Percentiles rank a stretch among this genome's conserved stretches.
Evolutionary conservation across 73 alveolate species (phyloP).

Genomic region (Paramecium pentaurelia): DNA sequence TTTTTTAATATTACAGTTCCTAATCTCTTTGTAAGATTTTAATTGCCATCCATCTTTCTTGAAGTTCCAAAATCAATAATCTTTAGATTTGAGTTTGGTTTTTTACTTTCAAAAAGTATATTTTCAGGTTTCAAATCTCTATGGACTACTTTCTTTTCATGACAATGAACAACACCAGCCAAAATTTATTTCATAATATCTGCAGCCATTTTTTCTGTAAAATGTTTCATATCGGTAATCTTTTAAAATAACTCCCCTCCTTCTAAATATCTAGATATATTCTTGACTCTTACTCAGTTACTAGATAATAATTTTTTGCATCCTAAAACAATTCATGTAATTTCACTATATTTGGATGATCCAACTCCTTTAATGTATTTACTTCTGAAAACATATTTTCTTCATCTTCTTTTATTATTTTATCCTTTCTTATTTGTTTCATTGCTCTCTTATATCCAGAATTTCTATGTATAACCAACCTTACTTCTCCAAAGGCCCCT

Average conservation of each 20-base stretch:
- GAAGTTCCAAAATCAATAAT: slow-evolving; percentile 94
- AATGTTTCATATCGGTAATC: slow-evolving; percentile 74
- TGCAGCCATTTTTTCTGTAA: slow-evolving; percentile 85
- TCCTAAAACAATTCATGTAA: slow-evolving; percentile 52
- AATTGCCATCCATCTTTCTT: background rate
- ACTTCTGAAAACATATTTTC: slow-evolving; percentile 64
- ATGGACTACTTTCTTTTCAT: slow-evolving; percentile 83
- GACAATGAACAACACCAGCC: slow-evolving; percentile 87
- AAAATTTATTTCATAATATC: slow-evolving; percentile 81
- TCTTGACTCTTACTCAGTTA: slow-evolving; percentile 26
- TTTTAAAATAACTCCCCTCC: slow-evolving; percentile 94
- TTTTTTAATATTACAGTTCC: background rate
- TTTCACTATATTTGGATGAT: slow-evolving; percentile 59
- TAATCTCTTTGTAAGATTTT: background rate
- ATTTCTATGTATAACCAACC: slow-evolving; percentile 47
- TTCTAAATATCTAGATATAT: slow-evolving; percentile 36
- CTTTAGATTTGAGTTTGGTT: slow-evolving; percentile 64
- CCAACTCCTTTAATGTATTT: slow-evolving; percentile 37
- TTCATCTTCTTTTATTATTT: slow-evolving; percentile 61
- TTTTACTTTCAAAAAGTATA: slow-evolving; percentile 68
- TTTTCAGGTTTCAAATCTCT: slow-evolving; percentile 82
- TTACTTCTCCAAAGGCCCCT: slow-evolving; percentile 63
- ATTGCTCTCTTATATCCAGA: slow-evolving; percentile 55
- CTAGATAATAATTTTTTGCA: slow-evolving; percentile 44
- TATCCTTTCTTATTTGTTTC: slow-evolving; percentile 54